phyloP scores from a whole-genome alignment of 139 green algal genomes.

The Dunaliella sp. region DNA sequence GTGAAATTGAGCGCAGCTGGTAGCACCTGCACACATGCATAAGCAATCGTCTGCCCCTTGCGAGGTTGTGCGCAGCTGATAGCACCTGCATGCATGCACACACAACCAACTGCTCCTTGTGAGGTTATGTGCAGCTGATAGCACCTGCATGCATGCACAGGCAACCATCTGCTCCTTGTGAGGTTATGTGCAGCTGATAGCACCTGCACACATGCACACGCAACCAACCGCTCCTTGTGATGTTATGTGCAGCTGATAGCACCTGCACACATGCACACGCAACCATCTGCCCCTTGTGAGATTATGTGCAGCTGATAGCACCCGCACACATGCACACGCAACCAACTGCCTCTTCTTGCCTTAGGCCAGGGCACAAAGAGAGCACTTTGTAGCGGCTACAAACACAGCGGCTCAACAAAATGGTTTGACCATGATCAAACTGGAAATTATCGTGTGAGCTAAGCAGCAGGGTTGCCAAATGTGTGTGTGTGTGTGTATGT shows the following conservation, averaged over 20 bases:
- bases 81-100: slow-evolving; percentile 37
- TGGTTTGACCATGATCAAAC: too few relatives aligned
- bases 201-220: slow-evolving; percentile 51
- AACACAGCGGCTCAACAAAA: too few relatives aligned
- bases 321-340: neutral
- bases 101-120: neutral
- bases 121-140: slow-evolving; percentile 33
- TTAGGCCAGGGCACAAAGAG: too few relatives aligned
- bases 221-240: slow-evolving; percentile 25
- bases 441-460: too few relatives aligned
- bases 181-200: slow-evolving; percentile 65
- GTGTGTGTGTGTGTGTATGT: too few relatives aligned
- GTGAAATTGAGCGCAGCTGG: slow-evolving; percentile 62
- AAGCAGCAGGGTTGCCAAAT: too few relatives aligned
- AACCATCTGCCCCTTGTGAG: too few relatives aligned
- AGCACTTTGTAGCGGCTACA: too few relatives aligned
- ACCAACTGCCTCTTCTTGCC: too few relatives aligned
- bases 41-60: slow-evolving; percentile 33
- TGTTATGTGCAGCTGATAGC: slow-evolving; percentile 68
- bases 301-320: slow-evolving; percentile 67
- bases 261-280: too few relatives aligned
- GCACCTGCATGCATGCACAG: slow-evolving; percentile 80
- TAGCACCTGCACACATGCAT: too few relatives aligned
- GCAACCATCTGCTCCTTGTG: slow-evolving; percentile 30
- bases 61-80: slow-evolving; percentile 57